phyloP scores from a whole-genome alignment of 1,284 basidiomycete species.

The Malassezia psittaci region DNA sequence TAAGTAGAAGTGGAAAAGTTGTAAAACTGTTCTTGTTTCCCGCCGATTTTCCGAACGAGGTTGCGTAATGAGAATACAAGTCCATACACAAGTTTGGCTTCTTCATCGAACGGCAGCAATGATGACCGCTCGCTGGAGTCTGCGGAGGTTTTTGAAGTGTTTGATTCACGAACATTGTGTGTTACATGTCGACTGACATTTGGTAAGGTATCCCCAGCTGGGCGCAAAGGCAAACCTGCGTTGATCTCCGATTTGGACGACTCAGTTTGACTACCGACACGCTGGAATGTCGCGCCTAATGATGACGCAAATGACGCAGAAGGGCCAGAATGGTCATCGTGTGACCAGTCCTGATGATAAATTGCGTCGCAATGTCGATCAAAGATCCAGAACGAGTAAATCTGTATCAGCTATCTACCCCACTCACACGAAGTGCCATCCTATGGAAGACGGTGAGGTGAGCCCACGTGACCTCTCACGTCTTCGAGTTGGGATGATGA shows the following conservation, averaged over 20 bases:
- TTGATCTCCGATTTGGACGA: neutral
- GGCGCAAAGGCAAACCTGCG: neutral
- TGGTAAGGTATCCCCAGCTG: slow-evolving; percentile 17
- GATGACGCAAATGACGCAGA: slow-evolving; percentile 26
- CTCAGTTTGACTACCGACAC: slow-evolving; percentile 11
- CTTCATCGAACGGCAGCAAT: slow-evolving; percentile 72
- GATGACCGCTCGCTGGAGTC: too few relatives aligned
- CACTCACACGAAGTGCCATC: slow-evolving; percentile 10
- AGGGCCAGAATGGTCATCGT: slow-evolving; percentile 19
- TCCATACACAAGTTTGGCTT: slow-evolving; percentile 93
- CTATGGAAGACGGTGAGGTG: neutral
- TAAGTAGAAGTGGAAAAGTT: slow-evolving; percentile 84
- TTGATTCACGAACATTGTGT: neutral
- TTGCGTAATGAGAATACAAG: slow-evolving; percentile 82
- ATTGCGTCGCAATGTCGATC: slow-evolving; percentile 41
- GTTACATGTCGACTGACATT: slow-evolving; percentile 18
- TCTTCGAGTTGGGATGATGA: neutral
- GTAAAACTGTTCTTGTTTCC: slow-evolving; percentile 63
- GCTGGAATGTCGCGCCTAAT: slow-evolving; percentile 30
- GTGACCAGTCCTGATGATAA: slow-evolving; percentile 45
- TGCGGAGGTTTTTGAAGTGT: too few relatives aligned
- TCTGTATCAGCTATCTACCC: slow-evolving; percentile 16
- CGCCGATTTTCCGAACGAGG: slow-evolving; percentile 77
- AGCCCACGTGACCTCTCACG: neutral
- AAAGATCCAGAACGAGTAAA: slow-evolving; percentile 45